These are phyloP conservation scores for Hymenoscyphus albidus DNA, from an alignment of 2,329 filamentous ascomycete species.

Conservation along the genomic window DNA sequence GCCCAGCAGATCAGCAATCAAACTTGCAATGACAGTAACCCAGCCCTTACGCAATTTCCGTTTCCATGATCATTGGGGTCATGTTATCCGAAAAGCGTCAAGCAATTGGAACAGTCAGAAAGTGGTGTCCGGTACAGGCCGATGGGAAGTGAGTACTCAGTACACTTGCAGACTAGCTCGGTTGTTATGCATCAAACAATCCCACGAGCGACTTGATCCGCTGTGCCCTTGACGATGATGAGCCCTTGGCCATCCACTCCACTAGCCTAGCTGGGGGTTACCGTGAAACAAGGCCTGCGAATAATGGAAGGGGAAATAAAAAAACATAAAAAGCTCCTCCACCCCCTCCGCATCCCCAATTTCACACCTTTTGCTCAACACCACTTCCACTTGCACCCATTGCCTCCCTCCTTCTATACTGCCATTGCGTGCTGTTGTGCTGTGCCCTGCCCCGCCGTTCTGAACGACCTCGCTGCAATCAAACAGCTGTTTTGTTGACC, in stretches of 20 bases:
- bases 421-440: background rate
- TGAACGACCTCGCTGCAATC: background rate
- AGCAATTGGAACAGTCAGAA: background rate
- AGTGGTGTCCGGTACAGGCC: constrained; percentile 13
- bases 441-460: background rate
- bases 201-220: constrained; percentile 2
- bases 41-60: too few relatives aligned
- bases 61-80: too few relatives aligned
- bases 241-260: background rate
- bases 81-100: background rate
- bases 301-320: constrained; percentile 1
- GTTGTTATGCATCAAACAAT: background rate
- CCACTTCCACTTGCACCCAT: constrained; percentile 8
- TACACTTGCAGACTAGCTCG: constrained; percentile 6
- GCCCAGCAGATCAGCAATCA: background rate
- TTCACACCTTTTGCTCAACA: background rate
- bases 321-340: constrained; percentile 10
- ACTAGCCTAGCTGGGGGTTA: constrained; percentile 2
- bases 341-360: background rate
- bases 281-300: background rate
- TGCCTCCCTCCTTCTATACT: constrained; percentile 15
- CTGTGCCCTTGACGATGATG: background rate
- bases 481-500: background rate
- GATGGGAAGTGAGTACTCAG: background rate
- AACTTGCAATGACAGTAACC: background rate